phyloP scores from a whole-genome alignment of 805 yeast genomes.

The Cyberlindnera mississippiensis region DNA sequence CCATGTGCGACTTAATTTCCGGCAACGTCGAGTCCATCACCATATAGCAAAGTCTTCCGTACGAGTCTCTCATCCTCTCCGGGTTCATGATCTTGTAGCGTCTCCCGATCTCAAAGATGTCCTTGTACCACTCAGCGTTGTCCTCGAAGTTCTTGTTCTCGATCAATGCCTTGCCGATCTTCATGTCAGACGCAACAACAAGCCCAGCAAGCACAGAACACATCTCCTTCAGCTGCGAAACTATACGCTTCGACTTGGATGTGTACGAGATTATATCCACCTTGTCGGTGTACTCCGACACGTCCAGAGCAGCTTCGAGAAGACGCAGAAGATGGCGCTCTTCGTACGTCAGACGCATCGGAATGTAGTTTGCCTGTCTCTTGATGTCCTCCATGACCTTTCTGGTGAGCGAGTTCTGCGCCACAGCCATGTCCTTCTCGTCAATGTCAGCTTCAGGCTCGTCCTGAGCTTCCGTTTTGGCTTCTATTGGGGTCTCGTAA shows the following conservation, averaged over 20 bases:
- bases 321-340: constrained; percentile 67
- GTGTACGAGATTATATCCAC: constrained; percentile 67
- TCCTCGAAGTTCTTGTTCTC: constrained; percentile 64
- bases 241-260: constrained; percentile 67
- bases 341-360: constrained; percentile 61
- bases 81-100: constrained; percentile 84
- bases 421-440: constrained; percentile 12
- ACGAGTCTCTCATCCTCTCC: constrained; percentile 72
- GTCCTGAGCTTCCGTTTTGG: constrained; percentile 19
- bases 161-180: constrained; percentile 60
- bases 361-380: constrained; percentile 52
- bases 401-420: constrained; percentile 1
- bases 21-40: constrained; percentile 79
- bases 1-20: constrained; percentile 66
- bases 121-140: constrained; percentile 70
- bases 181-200: constrained; percentile 73
- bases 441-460: constrained; percentile 24
- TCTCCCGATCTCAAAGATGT: constrained; percentile 72
- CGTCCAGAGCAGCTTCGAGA: constrained; percentile 72
- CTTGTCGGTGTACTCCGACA: constrained; percentile 74
- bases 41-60: constrained; percentile 79
- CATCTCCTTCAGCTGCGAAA: constrained; percentile 67
- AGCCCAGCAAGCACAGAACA: constrained; percentile 77
- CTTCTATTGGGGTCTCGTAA: constrained; percentile 14
- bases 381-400: constrained; percentile 29